These are phyloP conservation scores for Thinopyrum obtusiflorum DNA, from an alignment of 202 grass and related monocot species.

Conservation along the genomic window DNA sequence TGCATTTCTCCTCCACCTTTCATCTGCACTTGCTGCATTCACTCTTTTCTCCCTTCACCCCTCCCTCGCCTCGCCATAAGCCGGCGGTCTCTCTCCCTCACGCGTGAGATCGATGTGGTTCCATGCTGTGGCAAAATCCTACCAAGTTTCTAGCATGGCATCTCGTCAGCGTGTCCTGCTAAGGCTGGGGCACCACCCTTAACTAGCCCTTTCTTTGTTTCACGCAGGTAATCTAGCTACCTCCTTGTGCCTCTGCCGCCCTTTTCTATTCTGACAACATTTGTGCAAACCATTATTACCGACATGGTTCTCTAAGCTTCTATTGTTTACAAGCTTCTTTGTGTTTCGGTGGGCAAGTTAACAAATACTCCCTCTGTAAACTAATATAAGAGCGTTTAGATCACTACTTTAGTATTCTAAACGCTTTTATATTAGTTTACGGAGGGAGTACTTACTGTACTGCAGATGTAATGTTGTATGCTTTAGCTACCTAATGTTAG, in stretches of 20 bases:
- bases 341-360: neutral
- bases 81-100: neutral
- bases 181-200: neutral
- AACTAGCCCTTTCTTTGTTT: neutral
- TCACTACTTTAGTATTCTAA: too few relatives aligned
- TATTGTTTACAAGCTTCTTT: neutral
- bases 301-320: neutral
- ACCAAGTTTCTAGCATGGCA: neutral
- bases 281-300: neutral
- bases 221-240: neutral
- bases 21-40: neutral
- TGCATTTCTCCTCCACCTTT: neutral
- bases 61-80: neutral
- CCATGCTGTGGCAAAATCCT: neutral
- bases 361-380: too few relatives aligned
- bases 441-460: neutral
- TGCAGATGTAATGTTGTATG: neutral
- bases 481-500: neutral
- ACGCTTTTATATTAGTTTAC: too few relatives aligned
- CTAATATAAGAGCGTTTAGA: too few relatives aligned
- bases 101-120: neutral
- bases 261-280: neutral
- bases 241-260: neutral
- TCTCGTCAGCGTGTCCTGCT: neutral
- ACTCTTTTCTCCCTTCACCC: neutral